phyloP scores from a whole-genome alignment of 352 stramenopile genomes.

The Globisporangium ultimum region DNA sequence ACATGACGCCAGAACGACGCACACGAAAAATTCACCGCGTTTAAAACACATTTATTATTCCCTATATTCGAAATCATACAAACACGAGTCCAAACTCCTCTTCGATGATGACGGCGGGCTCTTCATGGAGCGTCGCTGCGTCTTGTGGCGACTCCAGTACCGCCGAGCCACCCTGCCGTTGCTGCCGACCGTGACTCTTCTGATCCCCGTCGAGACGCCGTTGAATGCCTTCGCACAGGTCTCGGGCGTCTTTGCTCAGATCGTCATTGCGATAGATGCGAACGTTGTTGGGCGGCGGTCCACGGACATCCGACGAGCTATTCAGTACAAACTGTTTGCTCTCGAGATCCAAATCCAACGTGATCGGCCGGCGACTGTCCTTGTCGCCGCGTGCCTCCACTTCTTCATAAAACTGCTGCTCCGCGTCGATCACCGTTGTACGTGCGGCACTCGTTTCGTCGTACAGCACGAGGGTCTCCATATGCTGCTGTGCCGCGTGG shows the following conservation, averaged over 20 bases:
- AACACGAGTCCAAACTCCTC: slow-evolving; percentile 50
- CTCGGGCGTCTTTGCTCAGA: slow-evolving; percentile 46
- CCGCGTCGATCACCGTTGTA: slow-evolving; percentile 45
- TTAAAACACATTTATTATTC: slow-evolving; percentile 4
- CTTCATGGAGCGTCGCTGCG: background rate
- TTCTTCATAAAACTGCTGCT: slow-evolving; percentile 38
- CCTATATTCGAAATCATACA: slow-evolving; percentile 21
- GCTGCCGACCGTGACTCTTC: slow-evolving; percentile 14
- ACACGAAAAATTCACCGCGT: background rate
- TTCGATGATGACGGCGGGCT: slow-evolving; percentile 29
- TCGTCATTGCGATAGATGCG: slow-evolving; percentile 48
- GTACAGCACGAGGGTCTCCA: slow-evolving; percentile 52
- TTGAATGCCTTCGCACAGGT: slow-evolving; percentile 44
- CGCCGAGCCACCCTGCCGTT: slow-evolving; percentile 7
- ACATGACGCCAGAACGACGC: background rate
- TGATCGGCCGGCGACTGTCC: slow-evolving; percentile 23
- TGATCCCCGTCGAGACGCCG: slow-evolving; percentile 32
- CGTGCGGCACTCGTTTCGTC: slow-evolving; percentile 39
- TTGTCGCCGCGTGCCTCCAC: slow-evolving; percentile 10
- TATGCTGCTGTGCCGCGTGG: slow-evolving; percentile 35
- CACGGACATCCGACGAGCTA: background rate
- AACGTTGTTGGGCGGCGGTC: background rate
- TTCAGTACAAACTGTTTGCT: slow-evolving; percentile 33
- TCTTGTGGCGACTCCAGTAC: background rate
- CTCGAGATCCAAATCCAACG: slow-evolving; percentile 47